Percentiles rank a stretch among this genome's conserved stretches.
Evolutionary conservation across 2,329 filamentous ascomycete species (phyloP).

Genomic region (Penicillium glabrum): DNA sequence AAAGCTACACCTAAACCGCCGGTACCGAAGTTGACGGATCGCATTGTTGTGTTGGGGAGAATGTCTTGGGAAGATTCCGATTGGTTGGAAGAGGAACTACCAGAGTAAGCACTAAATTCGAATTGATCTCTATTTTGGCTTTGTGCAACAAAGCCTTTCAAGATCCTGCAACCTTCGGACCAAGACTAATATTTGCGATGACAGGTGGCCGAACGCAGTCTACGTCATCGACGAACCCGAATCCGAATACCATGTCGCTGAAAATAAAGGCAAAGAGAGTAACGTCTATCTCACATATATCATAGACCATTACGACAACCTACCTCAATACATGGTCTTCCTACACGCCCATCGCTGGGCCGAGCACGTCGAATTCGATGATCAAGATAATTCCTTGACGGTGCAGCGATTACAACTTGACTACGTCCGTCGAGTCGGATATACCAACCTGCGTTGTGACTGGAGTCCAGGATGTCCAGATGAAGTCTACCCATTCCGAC

Average conservation of each 20-base stretch:
- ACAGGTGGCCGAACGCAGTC: conserved; percentile 45
- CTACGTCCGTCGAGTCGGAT: conserved; percentile 53
- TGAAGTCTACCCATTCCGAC: conserved; percentile 30
- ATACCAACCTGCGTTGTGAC: conserved; percentile 59
- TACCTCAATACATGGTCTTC: conserved; percentile 56
- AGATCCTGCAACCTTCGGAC: not conserved
- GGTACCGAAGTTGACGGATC: conserved; percentile 26
- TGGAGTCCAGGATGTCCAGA: conserved; percentile 36
- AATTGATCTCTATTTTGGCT: not conserved
- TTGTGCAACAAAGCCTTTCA: not conserved
- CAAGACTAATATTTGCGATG: not conserved
- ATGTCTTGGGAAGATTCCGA: conserved; percentile 41
- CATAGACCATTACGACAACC: conserved; percentile 43
- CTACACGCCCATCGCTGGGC: conserved; percentile 55
- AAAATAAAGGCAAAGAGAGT: conserved; percentile 46
- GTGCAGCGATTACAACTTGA: conserved; percentile 50
- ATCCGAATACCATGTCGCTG: conserved; percentile 19
- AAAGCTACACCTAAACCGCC: conserved; percentile 12
- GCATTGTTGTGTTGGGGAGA: conserved; percentile 43
- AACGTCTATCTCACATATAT: conserved; percentile 48
- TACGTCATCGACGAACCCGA: conserved; percentile 41
- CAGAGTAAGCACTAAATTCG: conserved; percentile 35
- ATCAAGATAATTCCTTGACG: conserved; percentile 53
- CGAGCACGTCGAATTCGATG: conserved; percentile 53
- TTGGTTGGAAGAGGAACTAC: conserved; percentile 46